Conservation (phyloP, 2,329 filamentous ascomycete genomes). For the Ceratocystis cubensis region DNA sequence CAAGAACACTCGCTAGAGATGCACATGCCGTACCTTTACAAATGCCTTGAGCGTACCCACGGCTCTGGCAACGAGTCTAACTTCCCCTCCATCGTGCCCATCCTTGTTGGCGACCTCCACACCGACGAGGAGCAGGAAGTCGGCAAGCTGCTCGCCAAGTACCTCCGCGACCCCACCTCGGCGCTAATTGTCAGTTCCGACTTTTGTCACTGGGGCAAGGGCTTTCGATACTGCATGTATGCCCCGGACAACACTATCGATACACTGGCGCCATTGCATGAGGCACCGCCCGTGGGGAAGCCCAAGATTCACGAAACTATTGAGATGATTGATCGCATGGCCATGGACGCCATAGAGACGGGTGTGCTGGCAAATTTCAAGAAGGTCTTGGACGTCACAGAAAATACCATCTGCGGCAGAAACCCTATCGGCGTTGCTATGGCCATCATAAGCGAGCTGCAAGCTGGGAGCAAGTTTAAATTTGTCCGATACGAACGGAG, state of each 20-base stretch:
- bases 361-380: conserved; percentile 61
- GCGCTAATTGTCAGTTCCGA: conserved; percentile 86
- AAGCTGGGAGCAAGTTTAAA: conserved; percentile 47
- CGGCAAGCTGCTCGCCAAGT: conserved; percentile 61
- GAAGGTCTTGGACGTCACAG: conserved; percentile 54
- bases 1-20: conserved; percentile 91
- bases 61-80: conserved; percentile 31
- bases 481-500: conserved; percentile 85
- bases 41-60: conserved; percentile 47
- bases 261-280: conserved; percentile 32
- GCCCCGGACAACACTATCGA: conserved; percentile 32
- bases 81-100: conserved; percentile 68
- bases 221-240: conserved; percentile 79
- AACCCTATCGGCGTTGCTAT: conserved; percentile 91
- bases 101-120: conserved; percentile 69
- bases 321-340: conserved; percentile 60
- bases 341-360: conserved; percentile 73
- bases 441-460: conserved; percentile 64
- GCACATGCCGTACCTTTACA: conserved; percentile 89
- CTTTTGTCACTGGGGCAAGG: conserved; percentile 88
- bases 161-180: conserved; percentile 61
- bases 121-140: conserved; percentile 52
- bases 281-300: conserved; percentile 21
- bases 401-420: conserved; percentile 85
- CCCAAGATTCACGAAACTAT: conserved; percentile 74